These are phyloP conservation scores for Talaromyces sp. DNA, from an alignment of 2,329 filamentous ascomycete species.

Conservation along the genomic window DNA sequence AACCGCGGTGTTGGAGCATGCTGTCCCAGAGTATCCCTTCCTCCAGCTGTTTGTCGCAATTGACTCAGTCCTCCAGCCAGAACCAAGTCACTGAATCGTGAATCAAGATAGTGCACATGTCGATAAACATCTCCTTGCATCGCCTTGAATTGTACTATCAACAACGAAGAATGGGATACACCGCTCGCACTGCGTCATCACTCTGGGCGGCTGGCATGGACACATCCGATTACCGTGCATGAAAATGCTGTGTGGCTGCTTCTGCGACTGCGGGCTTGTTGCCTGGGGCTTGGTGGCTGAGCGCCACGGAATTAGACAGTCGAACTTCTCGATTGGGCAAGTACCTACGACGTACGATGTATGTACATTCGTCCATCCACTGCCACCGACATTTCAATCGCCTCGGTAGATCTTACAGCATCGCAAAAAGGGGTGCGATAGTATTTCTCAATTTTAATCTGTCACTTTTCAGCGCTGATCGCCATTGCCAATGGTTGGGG, in stretches of 20 bases:
- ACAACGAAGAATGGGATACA: neutral
- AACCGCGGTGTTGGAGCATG: neutral
- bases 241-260: neutral
- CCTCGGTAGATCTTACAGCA: neutral
- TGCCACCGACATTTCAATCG: neutral
- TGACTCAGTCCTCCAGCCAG: neutral
- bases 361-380: neutral
- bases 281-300: neutral
- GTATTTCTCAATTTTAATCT: neutral
- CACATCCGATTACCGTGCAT: conserved; percentile 1
- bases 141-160: neutral
- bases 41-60: neutral
- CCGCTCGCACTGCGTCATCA: neutral
- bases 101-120: neutral
- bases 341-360: neutral
- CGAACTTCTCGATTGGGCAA: neutral
- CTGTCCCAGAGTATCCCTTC: neutral
- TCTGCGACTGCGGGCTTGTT: neutral
- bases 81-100: neutral
- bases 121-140: neutral
- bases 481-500: neutral
- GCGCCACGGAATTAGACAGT: neutral
- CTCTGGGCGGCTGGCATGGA: neutral
- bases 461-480: neutral
- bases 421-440: neutral